These are phyloP conservation scores for Aspergillus nanangensis DNA, from an alignment of 495 filamentous ascomycete species.

Conservation along the genomic window DNA sequence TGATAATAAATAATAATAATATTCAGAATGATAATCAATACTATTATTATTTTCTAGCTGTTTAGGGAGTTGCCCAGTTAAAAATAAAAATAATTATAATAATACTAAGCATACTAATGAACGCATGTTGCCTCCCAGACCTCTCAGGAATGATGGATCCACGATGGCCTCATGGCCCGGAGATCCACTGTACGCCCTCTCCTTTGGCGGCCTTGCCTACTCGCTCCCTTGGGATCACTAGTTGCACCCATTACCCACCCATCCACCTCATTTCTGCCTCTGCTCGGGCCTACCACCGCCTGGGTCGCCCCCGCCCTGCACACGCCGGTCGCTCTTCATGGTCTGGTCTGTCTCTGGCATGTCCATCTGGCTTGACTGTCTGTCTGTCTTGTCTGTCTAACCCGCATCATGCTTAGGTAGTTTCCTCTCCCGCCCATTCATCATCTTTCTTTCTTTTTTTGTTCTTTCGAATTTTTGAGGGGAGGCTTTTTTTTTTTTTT, in stretches of 20 bases:
- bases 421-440: conserved; percentile 8
- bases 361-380: background rate
- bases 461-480: background rate
- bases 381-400: conserved; percentile 6
- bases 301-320: conserved; percentile 18
- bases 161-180: conserved; percentile 12
- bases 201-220: conserved; percentile 13
- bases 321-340: conserved; percentile 15
- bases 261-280: conserved; percentile 8
- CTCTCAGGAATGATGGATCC: conserved; percentile 15
- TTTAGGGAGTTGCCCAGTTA: no score
- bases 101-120: no score
- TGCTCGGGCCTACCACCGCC: conserved; percentile 17
- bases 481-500: background rate
- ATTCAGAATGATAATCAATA: no score
- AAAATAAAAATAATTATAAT: no score
- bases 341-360: conserved; percentile 3
- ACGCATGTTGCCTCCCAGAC: no score
- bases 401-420: conserved; percentile 11
- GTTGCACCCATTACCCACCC: conserved; percentile 14
- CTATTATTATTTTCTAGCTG: no score
- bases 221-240: conserved; percentile 22
- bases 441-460: conserved; percentile 9
- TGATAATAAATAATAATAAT: no score
- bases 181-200: conserved; percentile 18